A percentile compares a stretch with the other conserved stretches of the same genome.
Conservation (phyloP, 2,329 filamentous ascomycete species). For the Salinomyces thailandicus region DNA sequence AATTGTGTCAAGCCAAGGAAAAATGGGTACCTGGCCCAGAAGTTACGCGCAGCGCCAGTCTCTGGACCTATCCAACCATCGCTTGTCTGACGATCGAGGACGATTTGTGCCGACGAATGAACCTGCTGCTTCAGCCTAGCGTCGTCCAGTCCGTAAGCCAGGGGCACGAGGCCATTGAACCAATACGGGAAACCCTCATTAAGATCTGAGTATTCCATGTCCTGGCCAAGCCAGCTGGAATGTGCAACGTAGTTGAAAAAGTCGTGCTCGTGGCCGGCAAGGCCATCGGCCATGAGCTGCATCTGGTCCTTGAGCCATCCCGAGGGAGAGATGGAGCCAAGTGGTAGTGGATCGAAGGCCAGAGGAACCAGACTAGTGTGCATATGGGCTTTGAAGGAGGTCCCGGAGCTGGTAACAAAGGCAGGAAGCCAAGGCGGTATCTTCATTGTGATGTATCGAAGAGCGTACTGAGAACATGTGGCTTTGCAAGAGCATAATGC, state of each 20-base stretch:
- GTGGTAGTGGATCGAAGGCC: constrained; percentile 18
- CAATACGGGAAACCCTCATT: constrained; percentile 50
- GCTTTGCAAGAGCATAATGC: too few relatives aligned
- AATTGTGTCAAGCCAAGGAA: constrained; percentile 43
- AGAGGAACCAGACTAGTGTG: background rate
- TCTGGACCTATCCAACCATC: constrained; percentile 53
- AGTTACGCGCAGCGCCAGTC: constrained; percentile 31
- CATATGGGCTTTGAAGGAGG: too few relatives aligned
- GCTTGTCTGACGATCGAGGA: constrained; percentile 39
- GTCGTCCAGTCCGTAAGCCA: constrained; percentile 44
- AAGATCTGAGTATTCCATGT: constrained; percentile 42
- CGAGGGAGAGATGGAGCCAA: constrained; percentile 41
- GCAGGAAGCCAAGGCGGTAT: too few relatives aligned
- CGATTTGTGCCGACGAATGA: constrained; percentile 34
- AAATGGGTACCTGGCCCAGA: constrained; percentile 46
- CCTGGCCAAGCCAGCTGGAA: constrained; percentile 43
- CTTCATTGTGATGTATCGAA: too few relatives aligned
- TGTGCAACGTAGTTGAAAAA: constrained; percentile 47
- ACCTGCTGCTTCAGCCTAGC: constrained; percentile 41
- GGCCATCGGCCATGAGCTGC: constrained; percentile 38
- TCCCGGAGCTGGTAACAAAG: too few relatives aligned
- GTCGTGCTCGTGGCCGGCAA: constrained; percentile 44
- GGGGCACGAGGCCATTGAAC: constrained; percentile 48
- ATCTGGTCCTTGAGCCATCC: constrained; percentile 47
- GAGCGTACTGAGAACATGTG: too few relatives aligned